These are phyloP conservation scores for Boletus barrowsii DNA, from an alignment of 768 basidiomycete genomes.

Conservation along the genomic window DNA sequence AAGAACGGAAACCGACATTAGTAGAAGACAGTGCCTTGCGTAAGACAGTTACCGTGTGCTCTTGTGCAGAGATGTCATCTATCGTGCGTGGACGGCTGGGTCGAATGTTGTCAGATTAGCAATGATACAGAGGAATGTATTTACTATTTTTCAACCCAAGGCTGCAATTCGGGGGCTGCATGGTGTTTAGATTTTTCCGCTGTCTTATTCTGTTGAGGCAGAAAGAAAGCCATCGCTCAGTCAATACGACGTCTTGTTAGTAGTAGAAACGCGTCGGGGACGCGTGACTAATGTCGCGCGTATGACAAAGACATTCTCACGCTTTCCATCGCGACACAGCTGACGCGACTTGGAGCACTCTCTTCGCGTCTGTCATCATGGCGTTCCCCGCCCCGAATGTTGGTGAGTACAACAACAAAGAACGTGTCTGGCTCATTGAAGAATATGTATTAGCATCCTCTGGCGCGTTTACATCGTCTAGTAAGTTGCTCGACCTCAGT, in stretches of 20 bases:
- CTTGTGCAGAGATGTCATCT: conserved; percentile 96
- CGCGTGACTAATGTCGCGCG: conserved; percentile 48
- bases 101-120: conserved; percentile 2
- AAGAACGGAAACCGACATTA: conserved; percentile 57
- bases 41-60: conserved; percentile 91
- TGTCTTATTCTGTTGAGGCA: conserved; percentile 40
- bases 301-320: conserved; percentile 33
- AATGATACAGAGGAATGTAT: conserved; percentile 20
- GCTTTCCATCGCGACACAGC: conserved; percentile 13
- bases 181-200: conserved; percentile 41
- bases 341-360: conserved; percentile 16
- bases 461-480: conserved; percentile 4
- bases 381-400: conserved; percentile 7
- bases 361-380: conserved; percentile 23
- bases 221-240: conserved; percentile 64
- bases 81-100: conserved; percentile 93
- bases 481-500: conserved; percentile 13
- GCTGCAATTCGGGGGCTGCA: conserved; percentile 63
- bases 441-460: conserved; percentile 10
- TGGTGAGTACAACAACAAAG: conserved; percentile 14
- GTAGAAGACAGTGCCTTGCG: conserved; percentile 87
- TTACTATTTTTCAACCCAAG: conserved; percentile 99
- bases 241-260: neutral
- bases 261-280: conserved; percentile 38
- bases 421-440: conserved; percentile 5